phyloP scores from a whole-genome alignment of 208 protist genomes.

The Wallacemonas sp. region DNA sequence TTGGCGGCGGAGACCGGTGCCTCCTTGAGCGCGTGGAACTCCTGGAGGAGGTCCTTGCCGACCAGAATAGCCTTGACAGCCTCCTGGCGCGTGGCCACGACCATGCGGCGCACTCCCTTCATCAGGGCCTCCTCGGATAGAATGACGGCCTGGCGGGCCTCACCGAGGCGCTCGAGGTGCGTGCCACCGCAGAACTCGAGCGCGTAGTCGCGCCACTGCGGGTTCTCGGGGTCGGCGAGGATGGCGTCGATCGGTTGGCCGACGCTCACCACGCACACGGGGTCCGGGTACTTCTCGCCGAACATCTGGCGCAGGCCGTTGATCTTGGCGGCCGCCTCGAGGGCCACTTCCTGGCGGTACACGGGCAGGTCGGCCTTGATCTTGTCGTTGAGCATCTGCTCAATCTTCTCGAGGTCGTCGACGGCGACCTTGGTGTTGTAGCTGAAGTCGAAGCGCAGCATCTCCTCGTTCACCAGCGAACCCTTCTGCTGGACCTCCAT shows the following conservation, averaged over 20 bases:
- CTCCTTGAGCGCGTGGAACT: slow-evolving; percentile 51
- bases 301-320: slow-evolving; percentile 94
- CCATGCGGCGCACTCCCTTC: slow-evolving; percentile 91
- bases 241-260: slow-evolving; percentile 92
- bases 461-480: slow-evolving; percentile 89
- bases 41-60: slow-evolving; percentile 52
- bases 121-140: slow-evolving; percentile 94
- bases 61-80: slow-evolving; percentile 53
- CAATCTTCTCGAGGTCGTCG: slow-evolving; percentile 87
- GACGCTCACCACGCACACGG: slow-evolving; percentile 97
- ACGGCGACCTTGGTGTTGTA: slow-evolving; percentile 77
- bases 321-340: slow-evolving; percentile 79
- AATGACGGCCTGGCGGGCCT: slow-evolving; percentile 92
- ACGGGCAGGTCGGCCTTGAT: slow-evolving; percentile 84
- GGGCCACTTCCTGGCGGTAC: slow-evolving; percentile 87
- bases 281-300: slow-evolving; percentile 98
- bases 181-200: slow-evolving; percentile 99
- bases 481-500: slow-evolving; percentile 96
- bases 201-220: slow-evolving; percentile 87
- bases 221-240: slow-evolving; percentile 85
- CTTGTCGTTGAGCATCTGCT: slow-evolving; percentile 86
- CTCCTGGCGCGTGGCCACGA: slow-evolving; percentile 72
- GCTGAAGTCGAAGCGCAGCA: slow-evolving; percentile 98
- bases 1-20: slow-evolving; percentile 45
- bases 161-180: slow-evolving; percentile 87